Base-by-base conservation (phyloP, 2,329 filamentous ascomycete genomes). In the Claviceps sp. region DNA sequence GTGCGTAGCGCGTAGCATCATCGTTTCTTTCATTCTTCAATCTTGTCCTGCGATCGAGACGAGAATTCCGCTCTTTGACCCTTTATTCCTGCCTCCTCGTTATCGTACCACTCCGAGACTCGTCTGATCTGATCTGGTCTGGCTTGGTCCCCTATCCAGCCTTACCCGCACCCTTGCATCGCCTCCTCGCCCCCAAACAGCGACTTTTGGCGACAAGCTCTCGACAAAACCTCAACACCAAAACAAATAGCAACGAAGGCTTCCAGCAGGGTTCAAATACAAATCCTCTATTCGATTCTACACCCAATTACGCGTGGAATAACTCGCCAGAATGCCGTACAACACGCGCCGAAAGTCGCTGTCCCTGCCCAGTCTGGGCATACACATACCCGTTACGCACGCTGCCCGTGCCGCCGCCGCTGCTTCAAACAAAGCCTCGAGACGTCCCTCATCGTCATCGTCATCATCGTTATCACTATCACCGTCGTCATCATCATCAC, bases 301-400 rank as follows among this genome's bases (percentile, higher is more conserved):
- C 30, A 34, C 20, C 42, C 46, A 2, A 3, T 11, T 5, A 26
- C 46, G 22, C 46, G 38, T 46, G 22, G 40, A 34, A 30, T 4
- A 26, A 20, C 4, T 8, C 56, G 22, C 55, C 57, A 60, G 48
- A 55, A 95, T 95, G 88, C 86, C 85, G 65, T 96, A 96, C 77
- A 95, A 96, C 71, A 97, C 91, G 60, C 86, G 91, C 71, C 85
- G 90, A 70, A 97, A 97, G 76, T 95, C 89, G 65, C 75, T 98
- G 59, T 96, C 90, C 56, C 76, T 97, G 64, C 86, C 88, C 55
- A 94, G 89, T 59, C 79, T 97, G 62, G 93, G 93, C 67, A 95
- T 97, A 62, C 87, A 93, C 63, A 76, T 96, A 58, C 84, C 86
- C 58, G 79, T 85, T 62, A 74, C 77, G 61, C 73, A 82, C 62